Conservation (phyloP, 129 eudicot genomes). For the Chrysanthemum lavandulifolium region DNA sequence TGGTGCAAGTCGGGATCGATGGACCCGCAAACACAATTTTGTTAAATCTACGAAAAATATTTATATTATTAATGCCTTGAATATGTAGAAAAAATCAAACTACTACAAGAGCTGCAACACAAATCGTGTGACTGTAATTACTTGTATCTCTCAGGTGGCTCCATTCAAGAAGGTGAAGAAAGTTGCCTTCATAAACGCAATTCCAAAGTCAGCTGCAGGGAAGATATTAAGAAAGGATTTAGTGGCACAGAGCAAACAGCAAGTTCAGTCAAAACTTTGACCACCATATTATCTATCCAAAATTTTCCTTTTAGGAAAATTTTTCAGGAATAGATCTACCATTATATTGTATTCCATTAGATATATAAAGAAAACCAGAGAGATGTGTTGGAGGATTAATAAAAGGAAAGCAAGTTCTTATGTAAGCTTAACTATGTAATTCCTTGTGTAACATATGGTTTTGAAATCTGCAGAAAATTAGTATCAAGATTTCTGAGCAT, state of each 20-base stretch:
- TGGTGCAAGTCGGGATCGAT: not conserved
- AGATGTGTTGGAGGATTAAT: not conserved
- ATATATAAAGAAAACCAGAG: constrained; percentile 24
- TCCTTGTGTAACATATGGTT: constrained; percentile 16
- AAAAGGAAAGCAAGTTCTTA: constrained; percentile 14
- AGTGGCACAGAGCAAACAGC: constrained; percentile 46
- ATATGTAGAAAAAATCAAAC: not conserved
- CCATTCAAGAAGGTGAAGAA: constrained; percentile 74
- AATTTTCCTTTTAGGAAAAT: too few species aligned
- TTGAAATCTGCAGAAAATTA: constrained; percentile 15
- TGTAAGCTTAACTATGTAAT: constrained; percentile 11
- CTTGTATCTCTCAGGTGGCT: constrained; percentile 57
- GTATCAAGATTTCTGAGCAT: not conserved
- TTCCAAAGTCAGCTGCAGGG: constrained; percentile 86
- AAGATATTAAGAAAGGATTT: constrained; percentile 70
- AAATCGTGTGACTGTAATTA: constrained; percentile 17
- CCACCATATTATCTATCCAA: constrained; percentile 20
- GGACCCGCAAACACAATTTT: not conserved
- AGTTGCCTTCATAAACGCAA: constrained; percentile 62
- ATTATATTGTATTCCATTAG: constrained; percentile 6
- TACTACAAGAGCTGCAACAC: constrained; percentile 4
- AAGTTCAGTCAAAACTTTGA: constrained; percentile 50
- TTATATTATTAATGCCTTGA: not conserved
- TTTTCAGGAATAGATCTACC: constrained; percentile 7
- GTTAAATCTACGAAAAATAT: not conserved